Conservation (phyloP, 495 filamentous ascomycete species). For the Cenococcum geophilum region DNA sequence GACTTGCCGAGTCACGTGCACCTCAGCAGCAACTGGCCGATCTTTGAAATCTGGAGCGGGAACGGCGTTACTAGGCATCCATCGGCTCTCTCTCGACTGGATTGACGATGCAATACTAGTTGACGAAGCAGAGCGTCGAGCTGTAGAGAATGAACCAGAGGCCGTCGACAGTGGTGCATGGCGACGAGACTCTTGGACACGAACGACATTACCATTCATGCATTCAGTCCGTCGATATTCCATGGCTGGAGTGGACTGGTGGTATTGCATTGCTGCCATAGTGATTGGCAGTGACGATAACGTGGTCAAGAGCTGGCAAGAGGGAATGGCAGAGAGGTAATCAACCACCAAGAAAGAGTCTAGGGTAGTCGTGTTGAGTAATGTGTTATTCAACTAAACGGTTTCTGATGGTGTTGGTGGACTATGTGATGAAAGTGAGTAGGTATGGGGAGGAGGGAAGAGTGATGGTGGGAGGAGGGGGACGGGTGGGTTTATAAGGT, state of each 20-base stretch:
- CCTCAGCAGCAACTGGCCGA: not conserved
- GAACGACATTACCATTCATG: conserved; percentile 18
- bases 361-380: not conserved
- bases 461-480: conserved; percentile 21
- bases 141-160: not conserved
- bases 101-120: not conserved
- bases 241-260: not conserved
- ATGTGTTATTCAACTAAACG: not conserved
- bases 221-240: conserved; percentile 18
- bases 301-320: conserved; percentile 14
- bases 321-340: not conserved
- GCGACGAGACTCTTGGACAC: conserved; percentile 25
- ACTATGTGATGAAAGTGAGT: conserved; percentile 11
- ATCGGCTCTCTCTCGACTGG: not conserved
- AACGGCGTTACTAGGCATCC: not conserved
- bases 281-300: conserved; percentile 3
- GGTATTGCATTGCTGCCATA: not conserved
- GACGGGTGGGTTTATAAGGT: conserved; percentile 11
- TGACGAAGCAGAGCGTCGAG: not conserved
- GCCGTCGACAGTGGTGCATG: conserved; percentile 9
- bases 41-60: not conserved
- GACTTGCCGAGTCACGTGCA: not conserved
- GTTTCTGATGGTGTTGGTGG: conserved; percentile 17
- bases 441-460: conserved; percentile 16
- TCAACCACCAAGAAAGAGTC: not conserved